Conservation (phyloP, 2,329 filamentous ascomycete species). For the Ustilaginoidea virens region DNA sequence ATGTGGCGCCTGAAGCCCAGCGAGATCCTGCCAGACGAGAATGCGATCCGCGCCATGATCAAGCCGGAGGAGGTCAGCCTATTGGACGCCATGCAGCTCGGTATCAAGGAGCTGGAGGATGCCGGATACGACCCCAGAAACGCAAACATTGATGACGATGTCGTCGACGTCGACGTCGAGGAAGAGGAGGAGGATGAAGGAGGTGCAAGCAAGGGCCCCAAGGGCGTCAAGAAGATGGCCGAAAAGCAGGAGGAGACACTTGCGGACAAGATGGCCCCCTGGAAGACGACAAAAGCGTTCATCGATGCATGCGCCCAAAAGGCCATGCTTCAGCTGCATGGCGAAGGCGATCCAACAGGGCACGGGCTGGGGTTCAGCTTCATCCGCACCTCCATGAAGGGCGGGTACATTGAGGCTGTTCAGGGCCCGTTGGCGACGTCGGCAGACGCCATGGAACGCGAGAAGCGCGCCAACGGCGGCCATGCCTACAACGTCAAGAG, state of each 20-base stretch:
- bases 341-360: conserved; percentile 86
- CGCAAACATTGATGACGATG: conserved; percentile 46
- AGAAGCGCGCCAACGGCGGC: conserved; percentile 76
- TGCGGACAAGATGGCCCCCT: conserved; percentile 82
- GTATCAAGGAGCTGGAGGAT: conserved; percentile 78
- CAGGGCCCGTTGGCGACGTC: conserved; percentile 48
- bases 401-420: conserved; percentile 76
- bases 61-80: conserved; percentile 91
- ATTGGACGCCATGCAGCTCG: conserved; percentile 92
- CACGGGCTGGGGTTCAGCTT: conserved; percentile 93
- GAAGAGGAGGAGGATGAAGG: conserved; percentile 31
- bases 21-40: conserved; percentile 66
- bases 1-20: conserved; percentile 62
- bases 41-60: conserved; percentile 71
- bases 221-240: conserved; percentile 24
- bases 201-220: conserved; percentile 20
- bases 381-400: conserved; percentile 97
- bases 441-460: conserved; percentile 75
- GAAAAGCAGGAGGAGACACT: conserved; percentile 52
- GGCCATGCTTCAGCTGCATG: conserved; percentile 90
- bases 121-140: conserved; percentile 65
- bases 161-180: conserved; percentile 47
- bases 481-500: conserved; percentile 96
- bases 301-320: conserved; percentile 86
- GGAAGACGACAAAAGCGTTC: conserved; percentile 95